Evolutionary conservation across 805 yeast species (phyloP).

Genomic region (Ogataea siamensis): DNA sequence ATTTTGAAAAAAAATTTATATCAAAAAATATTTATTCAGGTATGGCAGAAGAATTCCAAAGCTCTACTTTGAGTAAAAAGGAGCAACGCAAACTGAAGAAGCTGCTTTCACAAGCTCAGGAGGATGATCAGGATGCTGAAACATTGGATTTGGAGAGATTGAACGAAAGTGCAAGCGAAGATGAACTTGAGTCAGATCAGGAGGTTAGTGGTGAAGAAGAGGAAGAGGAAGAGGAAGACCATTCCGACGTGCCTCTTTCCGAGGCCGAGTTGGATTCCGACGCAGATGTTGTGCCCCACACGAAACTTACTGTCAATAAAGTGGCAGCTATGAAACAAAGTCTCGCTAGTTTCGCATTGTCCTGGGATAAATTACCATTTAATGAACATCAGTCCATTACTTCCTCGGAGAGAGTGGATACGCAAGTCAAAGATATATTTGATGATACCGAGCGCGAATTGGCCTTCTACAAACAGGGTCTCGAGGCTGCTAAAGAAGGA

Average conservation of each 20-base stretch:
- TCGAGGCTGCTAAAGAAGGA: slow-evolving; percentile 76
- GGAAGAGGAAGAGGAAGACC: slow-evolving; percentile 63
- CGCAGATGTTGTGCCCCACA: slow-evolving; percentile 90
- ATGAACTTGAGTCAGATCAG: slow-evolving; percentile 21
- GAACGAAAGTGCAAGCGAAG: slow-evolving; percentile 33
- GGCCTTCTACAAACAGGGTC: slow-evolving; percentile 92
- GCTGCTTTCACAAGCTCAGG: slow-evolving; percentile 31
- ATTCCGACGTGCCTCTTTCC: slow-evolving; percentile 81
- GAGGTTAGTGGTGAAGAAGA: slow-evolving; percentile 43
- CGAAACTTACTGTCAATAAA: slow-evolving; percentile 86
- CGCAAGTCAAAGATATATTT: slow-evolving; percentile 77
- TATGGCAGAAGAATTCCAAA: slow-evolving; percentile 36
- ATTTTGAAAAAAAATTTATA: slow-evolving; percentile 11
- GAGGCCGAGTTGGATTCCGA: slow-evolving; percentile 93
- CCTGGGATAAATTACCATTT: slow-evolving; percentile 66
- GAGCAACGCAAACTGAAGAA: slow-evolving; percentile 39
- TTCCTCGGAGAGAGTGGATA: slow-evolving; percentile 57
- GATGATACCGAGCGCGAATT: slow-evolving; percentile 96
- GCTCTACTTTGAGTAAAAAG: slow-evolving; percentile 56
- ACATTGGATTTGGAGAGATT: slow-evolving; percentile 29
- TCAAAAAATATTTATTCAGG: slow-evolving; percentile 2
- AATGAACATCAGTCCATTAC: slow-evolving; percentile 79
- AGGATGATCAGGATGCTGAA: slow-evolving; percentile 35
- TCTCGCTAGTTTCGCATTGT: slow-evolving; percentile 62
- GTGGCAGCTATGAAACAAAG: slow-evolving; percentile 75